Conservation (phyloP, 176 grass and related monocot species). For the Oryza rufipogon region DNA sequence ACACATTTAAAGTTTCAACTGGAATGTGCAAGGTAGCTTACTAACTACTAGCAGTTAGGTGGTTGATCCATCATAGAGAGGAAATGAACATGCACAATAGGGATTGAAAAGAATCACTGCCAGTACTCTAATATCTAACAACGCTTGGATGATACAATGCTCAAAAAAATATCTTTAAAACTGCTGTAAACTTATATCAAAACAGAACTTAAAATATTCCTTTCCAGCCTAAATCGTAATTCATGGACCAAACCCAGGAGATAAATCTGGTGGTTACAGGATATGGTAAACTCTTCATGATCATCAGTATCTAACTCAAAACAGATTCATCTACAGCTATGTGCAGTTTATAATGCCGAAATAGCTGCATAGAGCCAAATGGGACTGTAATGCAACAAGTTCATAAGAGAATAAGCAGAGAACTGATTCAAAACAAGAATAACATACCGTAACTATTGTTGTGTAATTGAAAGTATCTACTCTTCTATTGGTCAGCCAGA, state of each 20-base stretch:
- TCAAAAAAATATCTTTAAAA: not conserved
- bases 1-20: not conserved
- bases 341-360: not conserved
- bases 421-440: not conserved
- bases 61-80: not conserved
- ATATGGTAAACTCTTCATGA: not conserved
- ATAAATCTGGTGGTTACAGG: not conserved
- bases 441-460: constrained; percentile 36
- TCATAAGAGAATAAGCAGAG: not conserved
- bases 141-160: not conserved
- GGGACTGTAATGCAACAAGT: not conserved
- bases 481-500: constrained; percentile 56
- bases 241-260: not conserved
- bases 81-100: not conserved
- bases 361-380: not conserved
- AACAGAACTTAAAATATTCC: not conserved
- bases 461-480: constrained; percentile 52
- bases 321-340: not conserved
- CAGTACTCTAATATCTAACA: not conserved
- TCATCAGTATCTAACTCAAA: not conserved
- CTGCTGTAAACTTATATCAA: not conserved
- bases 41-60: not conserved
- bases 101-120: not conserved
- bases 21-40: not conserved
- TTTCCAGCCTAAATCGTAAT: not conserved